Evolutionary conservation across 495 filamentous ascomycete genomes (phyloP).

Genomic region (Bryoglossum gracile): DNA sequence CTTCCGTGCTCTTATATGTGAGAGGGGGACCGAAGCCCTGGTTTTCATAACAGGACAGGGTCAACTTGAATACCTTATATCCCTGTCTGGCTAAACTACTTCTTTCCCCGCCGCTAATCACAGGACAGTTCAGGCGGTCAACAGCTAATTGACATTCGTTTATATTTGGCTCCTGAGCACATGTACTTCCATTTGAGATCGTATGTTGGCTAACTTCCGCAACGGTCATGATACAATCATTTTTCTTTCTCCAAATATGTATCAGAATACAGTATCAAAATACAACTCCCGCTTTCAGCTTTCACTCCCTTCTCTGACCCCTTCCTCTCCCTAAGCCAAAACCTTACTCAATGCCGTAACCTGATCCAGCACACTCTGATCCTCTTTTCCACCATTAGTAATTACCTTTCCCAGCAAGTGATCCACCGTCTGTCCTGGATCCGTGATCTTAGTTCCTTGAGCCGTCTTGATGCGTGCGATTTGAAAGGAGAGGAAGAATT

Average conservation of each 20-base stretch:
- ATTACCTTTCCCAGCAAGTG: conserved; percentile 41
- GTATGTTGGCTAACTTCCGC: no score
- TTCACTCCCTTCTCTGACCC: not conserved
- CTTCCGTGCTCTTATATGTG: no score
- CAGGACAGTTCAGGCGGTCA: no score
- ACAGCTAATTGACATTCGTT: no score
- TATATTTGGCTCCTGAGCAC: not conserved
- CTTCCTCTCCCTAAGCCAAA: conserved; percentile 21
- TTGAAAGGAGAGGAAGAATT: conserved; percentile 44
- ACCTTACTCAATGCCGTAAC: conserved; percentile 31
- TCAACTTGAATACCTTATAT: no score
- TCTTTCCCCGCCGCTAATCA: no score
- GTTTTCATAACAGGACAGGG: no score
- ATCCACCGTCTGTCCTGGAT: conserved; percentile 36
- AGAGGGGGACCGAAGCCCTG: no score
- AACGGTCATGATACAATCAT: not conserved
- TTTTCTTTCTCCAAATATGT: not conserved
- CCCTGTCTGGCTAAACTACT: no score
- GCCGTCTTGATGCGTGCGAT: conserved; percentile 42
- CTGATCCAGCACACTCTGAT: conserved; percentile 31
- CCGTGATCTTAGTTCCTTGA: conserved; percentile 38
- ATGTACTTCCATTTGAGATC: not conserved
- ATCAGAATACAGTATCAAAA: no score
- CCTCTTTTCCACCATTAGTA: conserved; percentile 36
- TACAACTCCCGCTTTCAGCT: no score